A percentile compares a stretch with the other conserved stretches of the same genome.
Conservation (phyloP, 768 basidiomycete species). For the Suillus occidentalis region DNA sequence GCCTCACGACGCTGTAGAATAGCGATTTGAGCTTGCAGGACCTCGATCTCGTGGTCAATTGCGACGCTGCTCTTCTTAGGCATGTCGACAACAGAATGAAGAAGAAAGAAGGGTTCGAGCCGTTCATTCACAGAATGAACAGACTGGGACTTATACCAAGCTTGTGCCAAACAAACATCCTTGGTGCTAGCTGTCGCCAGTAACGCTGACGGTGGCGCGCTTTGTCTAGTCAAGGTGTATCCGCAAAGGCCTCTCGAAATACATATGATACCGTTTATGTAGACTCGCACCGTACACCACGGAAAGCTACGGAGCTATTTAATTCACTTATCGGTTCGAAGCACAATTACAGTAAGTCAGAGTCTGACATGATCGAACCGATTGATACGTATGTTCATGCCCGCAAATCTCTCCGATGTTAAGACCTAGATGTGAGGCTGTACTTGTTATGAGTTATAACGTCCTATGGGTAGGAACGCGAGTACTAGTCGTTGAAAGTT, state of each 20-base stretch:
- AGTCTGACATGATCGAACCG: not conserved
- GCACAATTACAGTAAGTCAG: not conserved
- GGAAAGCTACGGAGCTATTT: not conserved
- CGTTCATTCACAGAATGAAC: not conserved
- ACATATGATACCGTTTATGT: not conserved
- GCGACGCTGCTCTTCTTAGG: constrained; percentile 22
- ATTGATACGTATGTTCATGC: no score
- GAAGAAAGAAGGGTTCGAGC: not conserved
- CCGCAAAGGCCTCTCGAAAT: not conserved
- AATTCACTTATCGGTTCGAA: not conserved
- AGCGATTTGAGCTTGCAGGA: constrained; percentile 39
- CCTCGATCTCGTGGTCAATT: constrained; percentile 38
- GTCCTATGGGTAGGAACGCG: no score
- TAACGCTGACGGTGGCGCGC: not conserved
- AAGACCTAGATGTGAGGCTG: no score
- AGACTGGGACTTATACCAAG: not conserved
- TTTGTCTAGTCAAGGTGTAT: not conserved
- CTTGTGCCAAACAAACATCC: not conserved
- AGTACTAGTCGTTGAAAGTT: no score
- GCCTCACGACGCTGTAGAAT: constrained; percentile 38
- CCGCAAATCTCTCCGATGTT: no score
- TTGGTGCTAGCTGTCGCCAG: not conserved
- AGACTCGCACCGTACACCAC: not conserved
- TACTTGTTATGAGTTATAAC: no score
- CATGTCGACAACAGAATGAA: constrained; percentile 18